Evolutionary conservation across 305 asterid species (phyloP), one percentile per base, ranked within the genome.

Genomic region (Rubia tinctorum): DNA sequence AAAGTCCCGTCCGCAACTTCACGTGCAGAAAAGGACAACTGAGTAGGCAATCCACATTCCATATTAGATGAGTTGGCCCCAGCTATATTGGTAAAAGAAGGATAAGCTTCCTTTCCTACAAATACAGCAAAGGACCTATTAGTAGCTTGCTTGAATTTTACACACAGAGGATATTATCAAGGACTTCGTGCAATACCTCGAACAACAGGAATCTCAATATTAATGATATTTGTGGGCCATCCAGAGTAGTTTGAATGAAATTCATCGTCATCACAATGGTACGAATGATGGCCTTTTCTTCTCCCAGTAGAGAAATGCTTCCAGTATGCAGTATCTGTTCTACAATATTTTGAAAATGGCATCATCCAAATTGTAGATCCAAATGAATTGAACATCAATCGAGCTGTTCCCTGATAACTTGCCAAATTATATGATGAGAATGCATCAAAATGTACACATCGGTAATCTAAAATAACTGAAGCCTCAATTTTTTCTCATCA

Each of bases 331-430:
- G 82, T 83, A 83, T 95, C 96, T 76, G 94, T 82, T 87, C 86
- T 84, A 88, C 99, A 95, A 80, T 95, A 83, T 87, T 89, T 82
- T 72, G 99, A 92, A 85, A 88, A 90, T 58, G 99, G 99, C 88
- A 86, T 59, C 98, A 95, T 90, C 99, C 99, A 95, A 23, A 80
- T 2, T 80, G 99, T 85, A 80, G 99, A 95, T 74, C 97, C 98
- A 88, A 95, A 95, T 67, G 99, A 86, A 82, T 88, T 95, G 93
- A 86, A 86, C 97, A 95, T 92, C 95, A 88, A 73, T 82, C 99
- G 97, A 82, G 97, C 98, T 83, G 98, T 95, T 78, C 98, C 99
- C 99, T 95, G 97, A 83, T 83, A 86, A 83, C 89, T 89, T 82
- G 88, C 91, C 86, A 86, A 83, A 87, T 80, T 77, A 78, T 77